Conservation (phyloP, 345 rosid species). For the Eucalyptus curtisii region DNA sequence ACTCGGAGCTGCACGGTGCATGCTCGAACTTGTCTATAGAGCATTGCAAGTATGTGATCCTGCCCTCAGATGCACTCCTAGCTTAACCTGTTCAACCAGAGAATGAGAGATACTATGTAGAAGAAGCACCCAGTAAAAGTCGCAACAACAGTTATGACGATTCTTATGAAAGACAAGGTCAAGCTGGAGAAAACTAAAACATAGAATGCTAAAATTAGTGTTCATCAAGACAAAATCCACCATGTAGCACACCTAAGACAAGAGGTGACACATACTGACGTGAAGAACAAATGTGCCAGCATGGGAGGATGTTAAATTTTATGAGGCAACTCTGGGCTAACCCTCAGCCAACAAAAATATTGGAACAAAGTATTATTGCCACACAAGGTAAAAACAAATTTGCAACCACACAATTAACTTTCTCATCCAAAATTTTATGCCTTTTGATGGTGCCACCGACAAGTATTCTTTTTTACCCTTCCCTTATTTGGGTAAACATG, state of each 20-base stretch:
- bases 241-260: neutral
- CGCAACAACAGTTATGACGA: neutral
- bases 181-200: neutral
- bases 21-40: neutral
- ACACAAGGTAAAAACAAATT: neutral
- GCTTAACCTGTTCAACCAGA: neutral
- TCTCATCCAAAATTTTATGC: neutral
- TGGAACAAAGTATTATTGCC: neutral
- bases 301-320: neutral
- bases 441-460: neutral
- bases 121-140: neutral
- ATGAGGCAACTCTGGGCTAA: neutral
- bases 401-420: neutral
- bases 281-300: neutral
- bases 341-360: neutral
- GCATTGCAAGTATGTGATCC: neutral
- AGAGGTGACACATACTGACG: neutral
- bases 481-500: neutral
- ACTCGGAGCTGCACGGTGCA: neutral
- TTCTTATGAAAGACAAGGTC: neutral
- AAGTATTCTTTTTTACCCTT: neutral
- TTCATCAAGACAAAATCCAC: neutral
- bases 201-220: neutral
- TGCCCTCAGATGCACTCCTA: neutral
- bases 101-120: neutral